Evolutionary conservation across 2,329 filamentous ascomycete species (phyloP).

Genomic region (Aspergillus fumigatiaffinis): DNA sequence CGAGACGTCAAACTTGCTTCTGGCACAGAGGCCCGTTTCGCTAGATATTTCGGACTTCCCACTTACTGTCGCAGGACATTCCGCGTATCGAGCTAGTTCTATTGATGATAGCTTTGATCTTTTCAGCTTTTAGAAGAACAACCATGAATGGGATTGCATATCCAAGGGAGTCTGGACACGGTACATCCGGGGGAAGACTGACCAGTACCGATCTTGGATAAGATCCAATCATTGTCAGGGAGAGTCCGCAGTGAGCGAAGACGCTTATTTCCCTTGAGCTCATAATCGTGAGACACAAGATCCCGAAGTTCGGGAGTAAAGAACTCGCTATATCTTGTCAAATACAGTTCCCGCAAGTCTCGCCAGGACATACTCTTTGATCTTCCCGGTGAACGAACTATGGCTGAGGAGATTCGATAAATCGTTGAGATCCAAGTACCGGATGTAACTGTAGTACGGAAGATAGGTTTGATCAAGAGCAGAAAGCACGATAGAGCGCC

Average conservation of each 20-base stretch:
- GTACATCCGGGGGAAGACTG: conserved; percentile 5
- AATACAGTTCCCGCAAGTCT: conserved; percentile 1
- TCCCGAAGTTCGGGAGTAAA: conserved; percentile 45
- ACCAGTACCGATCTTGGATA: conserved; percentile 50
- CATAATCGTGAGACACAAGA: conserved; percentile 15
- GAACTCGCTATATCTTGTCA: conserved; percentile 41
- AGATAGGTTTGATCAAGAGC: conserved; percentile 58
- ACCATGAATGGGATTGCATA: neutral
- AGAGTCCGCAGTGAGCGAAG: conserved; percentile 16
- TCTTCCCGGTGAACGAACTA: conserved; percentile 54
- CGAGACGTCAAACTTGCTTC: neutral
- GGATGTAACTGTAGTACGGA: conserved; percentile 67
- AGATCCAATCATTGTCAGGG: conserved; percentile 34
- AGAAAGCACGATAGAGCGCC: conserved; percentile 66
- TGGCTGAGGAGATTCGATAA: conserved; percentile 58
- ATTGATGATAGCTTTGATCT: conserved; percentile 40
- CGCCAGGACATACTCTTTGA: conserved; percentile 49
- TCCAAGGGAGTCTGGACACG: neutral
- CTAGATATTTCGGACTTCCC: neutral
- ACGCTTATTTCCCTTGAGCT: conserved; percentile 17
- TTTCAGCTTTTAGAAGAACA: conserved; percentile 6
- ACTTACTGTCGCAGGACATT: conserved; percentile 51
- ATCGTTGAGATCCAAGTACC: conserved; percentile 60
- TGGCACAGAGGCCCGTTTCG: neutral
- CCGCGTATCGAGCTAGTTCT: conserved; percentile 54